phyloP scores from a whole-genome alignment of 495 filamentous ascomycete species.

The Aspergillus cavernicola region DNA sequence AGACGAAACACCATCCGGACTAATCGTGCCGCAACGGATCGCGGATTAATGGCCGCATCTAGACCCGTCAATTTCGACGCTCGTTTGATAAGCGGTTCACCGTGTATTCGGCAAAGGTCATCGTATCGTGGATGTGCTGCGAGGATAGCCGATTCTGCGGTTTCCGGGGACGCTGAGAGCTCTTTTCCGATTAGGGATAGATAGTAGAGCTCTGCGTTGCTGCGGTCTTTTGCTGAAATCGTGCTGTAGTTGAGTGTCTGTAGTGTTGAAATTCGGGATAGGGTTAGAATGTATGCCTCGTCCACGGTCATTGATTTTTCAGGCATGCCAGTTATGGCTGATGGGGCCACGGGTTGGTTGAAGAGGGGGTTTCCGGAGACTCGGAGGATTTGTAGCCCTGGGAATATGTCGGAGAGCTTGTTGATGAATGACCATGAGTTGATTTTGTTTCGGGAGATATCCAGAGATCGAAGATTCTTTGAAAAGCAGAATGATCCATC shows the following conservation, averaged over 20 bases:
- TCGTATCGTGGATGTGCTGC: conserved; percentile 63
- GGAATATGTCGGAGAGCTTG: conserved; percentile 58
- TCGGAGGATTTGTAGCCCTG: conserved; percentile 61
- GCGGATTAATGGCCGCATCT: conserved; percentile 49
- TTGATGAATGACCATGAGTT: conserved; percentile 69
- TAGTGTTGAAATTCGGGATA: conserved; percentile 69
- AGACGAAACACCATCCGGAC: conserved; percentile 58
- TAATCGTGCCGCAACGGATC: conserved; percentile 69
- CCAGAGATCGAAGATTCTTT: conserved; percentile 54
- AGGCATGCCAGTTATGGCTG: conserved; percentile 28
- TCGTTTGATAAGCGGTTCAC: conserved; percentile 55
- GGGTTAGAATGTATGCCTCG: conserved; percentile 80
- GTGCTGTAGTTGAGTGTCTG: conserved; percentile 72
- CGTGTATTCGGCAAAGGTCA: conserved; percentile 70
- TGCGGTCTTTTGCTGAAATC: conserved; percentile 67
- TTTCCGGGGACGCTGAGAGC: conserved; percentile 56
- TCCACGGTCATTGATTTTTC: conserved; percentile 55
- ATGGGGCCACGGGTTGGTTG: conserved; percentile 48
- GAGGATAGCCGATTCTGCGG: conserved; percentile 50
- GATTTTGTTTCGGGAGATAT: conserved; percentile 77
- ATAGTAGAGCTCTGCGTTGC: conserved; percentile 90
- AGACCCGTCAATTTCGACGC: conserved; percentile 17
- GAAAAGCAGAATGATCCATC: conserved; percentile 35
- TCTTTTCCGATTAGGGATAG: conserved; percentile 74
- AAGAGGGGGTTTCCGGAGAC: conserved; percentile 83